Evolutionary conservation across 1,284 basidiomycete species (phyloP).

Genomic region (Ceratobasidium sp.): DNA sequence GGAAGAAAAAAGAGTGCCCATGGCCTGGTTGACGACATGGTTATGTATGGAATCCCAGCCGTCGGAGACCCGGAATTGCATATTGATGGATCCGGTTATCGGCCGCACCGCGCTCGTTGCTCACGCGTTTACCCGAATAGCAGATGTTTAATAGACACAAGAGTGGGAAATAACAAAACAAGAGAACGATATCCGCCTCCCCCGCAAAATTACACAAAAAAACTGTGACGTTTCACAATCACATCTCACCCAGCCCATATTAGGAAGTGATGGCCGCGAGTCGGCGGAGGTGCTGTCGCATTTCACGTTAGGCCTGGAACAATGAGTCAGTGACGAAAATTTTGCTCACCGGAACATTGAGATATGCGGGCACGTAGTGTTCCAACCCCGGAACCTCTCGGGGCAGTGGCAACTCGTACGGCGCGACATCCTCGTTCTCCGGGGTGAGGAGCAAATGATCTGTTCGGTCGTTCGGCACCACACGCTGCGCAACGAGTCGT

Average conservation of each 20-base stretch:
- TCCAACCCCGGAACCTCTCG: conserved; percentile 88
- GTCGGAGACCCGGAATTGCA: conserved; percentile 21
- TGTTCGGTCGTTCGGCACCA: conserved; percentile 93
- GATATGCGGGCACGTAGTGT: conserved; percentile 87
- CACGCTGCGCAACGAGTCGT: conserved; percentile 93
- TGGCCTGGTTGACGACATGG: conserved; percentile 7
- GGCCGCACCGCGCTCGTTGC: neutral
- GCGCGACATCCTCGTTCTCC: conserved; percentile 94
- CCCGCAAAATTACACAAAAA: conserved; percentile 42
- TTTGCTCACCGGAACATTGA: conserved; percentile 69
- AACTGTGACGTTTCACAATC: conserved; percentile 10
- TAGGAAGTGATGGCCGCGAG: conserved; percentile 34
- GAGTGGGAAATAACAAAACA: conserved; percentile 41
- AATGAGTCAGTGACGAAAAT: neutral
- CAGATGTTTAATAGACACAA: conserved; percentile 42
- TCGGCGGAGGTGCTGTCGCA: conserved; percentile 38
- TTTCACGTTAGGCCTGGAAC: conserved; percentile 9
- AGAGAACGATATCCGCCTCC: conserved; percentile 34
- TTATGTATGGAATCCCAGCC: conserved; percentile 4
- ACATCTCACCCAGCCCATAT: conserved; percentile 8
- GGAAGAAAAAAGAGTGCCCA: neutral
- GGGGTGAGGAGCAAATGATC: conserved; percentile 94
- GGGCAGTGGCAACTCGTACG: conserved; percentile 87
- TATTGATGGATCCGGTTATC: conserved; percentile 11
- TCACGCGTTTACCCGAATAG: conserved; percentile 9